Conservation (phyloP, 805 yeast species). For the Cyberlindnera amylophila region DNA sequence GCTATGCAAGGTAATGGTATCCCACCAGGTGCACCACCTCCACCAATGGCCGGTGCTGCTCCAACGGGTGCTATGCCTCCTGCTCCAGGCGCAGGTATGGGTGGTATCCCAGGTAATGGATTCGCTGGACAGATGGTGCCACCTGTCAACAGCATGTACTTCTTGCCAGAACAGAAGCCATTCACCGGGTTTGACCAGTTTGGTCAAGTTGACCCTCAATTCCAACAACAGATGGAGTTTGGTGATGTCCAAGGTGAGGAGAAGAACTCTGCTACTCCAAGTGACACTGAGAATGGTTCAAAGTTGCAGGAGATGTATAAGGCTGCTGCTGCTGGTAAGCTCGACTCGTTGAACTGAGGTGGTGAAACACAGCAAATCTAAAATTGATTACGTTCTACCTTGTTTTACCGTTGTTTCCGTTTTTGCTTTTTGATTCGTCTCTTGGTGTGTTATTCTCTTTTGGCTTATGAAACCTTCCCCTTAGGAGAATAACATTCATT, state of each 20-base stretch:
- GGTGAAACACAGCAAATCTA: too few relatives aligned
- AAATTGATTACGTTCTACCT: not conserved
- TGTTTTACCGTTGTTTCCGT: not conserved
- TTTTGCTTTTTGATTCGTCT: too few relatives aligned
- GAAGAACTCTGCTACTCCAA: slow-evolving; percentile 2
- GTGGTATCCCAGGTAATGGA: slow-evolving; percentile 6
- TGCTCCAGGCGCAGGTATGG: not conserved
- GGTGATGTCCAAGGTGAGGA: not conserved
- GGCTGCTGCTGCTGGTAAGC: slow-evolving; percentile 26
- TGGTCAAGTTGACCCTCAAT: slow-evolving; percentile 6
- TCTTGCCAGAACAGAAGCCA: slow-evolving; percentile 15
- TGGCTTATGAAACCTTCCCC: too few relatives aligned
- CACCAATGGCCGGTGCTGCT: slow-evolving; percentile 3
- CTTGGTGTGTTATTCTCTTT: too few relatives aligned
- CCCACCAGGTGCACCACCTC: slow-evolving; percentile 6
- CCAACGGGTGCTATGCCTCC: not conserved
- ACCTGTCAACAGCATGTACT: slow-evolving; percentile 19
- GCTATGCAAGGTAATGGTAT: slow-evolving; percentile 11
- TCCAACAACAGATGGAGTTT: slow-evolving; percentile 12
- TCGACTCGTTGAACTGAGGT: slow-evolving; percentile 23
- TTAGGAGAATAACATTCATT: too few relatives aligned
- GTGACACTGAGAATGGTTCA: slow-evolving; percentile 13
- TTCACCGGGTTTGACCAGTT: slow-evolving; percentile 13
- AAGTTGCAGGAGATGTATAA: slow-evolving; percentile 27
- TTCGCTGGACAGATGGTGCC: slow-evolving; percentile 14